These are phyloP conservation scores for Selaginella moellendorffii DNA, from an alignment of 75 land plant genomes.

Conservation along the genomic window DNA sequence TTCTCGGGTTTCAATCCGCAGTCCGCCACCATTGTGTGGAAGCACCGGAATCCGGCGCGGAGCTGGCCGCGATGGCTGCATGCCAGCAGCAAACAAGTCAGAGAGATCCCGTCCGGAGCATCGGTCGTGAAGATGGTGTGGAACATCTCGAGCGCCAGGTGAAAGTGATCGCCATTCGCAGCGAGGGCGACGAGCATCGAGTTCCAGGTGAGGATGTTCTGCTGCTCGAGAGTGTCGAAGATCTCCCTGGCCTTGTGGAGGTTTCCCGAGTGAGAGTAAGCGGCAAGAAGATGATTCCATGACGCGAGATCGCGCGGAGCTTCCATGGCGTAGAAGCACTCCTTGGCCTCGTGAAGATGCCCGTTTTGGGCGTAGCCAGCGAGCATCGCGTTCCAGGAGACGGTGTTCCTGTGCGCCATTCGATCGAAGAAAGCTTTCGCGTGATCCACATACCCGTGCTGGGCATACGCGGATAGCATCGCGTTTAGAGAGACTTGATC, in stretches of 20 bases:
- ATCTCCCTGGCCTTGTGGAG: neutral
- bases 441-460: neutral
- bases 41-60: neutral
- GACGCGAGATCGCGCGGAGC: neutral
- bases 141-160: neutral
- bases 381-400: neutral
- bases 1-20: neutral
- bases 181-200: neutral
- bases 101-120: neutral
- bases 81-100: neutral
- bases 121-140: neutral
- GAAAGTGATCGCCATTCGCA: neutral
- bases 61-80: neutral
- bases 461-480: neutral
- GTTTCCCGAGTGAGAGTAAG: neutral
- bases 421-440: neutral
- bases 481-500: neutral
- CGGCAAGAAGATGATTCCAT: neutral
- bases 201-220: neutral
- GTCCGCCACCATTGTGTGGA: neutral
- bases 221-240: neutral
- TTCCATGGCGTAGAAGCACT: neutral
- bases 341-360: neutral
- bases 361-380: neutral
- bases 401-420: neutral